Evolutionary conservation across 495 filamentous ascomycete species (phyloP), one percentile per base, ranked within the genome.

Genomic region (Aspergillus hancockii): DNA sequence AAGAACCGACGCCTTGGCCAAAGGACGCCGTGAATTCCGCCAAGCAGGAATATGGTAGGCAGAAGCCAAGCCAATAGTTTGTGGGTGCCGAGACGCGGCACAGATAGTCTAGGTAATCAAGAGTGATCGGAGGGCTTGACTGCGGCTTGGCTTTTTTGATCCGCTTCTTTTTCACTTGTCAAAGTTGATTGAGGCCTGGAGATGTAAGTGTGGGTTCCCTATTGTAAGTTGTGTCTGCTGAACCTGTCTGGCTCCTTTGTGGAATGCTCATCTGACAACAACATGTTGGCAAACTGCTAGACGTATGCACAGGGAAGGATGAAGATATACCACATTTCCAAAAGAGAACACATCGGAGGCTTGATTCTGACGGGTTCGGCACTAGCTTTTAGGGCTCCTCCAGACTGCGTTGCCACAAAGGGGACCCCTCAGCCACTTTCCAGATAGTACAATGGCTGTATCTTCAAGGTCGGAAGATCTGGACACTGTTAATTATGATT

Each of bases 381-480:
- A 59, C 68, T 74, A 70, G 28, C 70, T 72, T 57, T 77, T 73
- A 14, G 74, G 67, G 67, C 75, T 77, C 47, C 75, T 66, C 75
- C 73, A 77, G 31, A 70, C 69, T 34, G 60, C 57, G 53, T 73
- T 77, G 49, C 74, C 73, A 53, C 66, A 65, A 49, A 71, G 74
- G 25, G 52, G 64, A 28, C 68, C 71, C n/a, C 54, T 19, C 25
- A 75, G 64, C 57, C 64, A 62, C 46, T 56, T 68, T 8, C 66
- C 69, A 25, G 63, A 55, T 50, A 67, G 66, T 2, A 81, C 69
- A 54, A 74, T 71, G 10, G 76, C 78, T 28, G 79, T 68, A 61
- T 80, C 75, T 57, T 82, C 77, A 3, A 81, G 46, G 49, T 75
- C 72, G 9, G 72, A n/a, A 67, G 9, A 76, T 54, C 30, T 74